Base-by-base conservation (phyloP, 2,329 filamentous ascomycete genomes). In the Colletotrichum falcatum region DNA sequence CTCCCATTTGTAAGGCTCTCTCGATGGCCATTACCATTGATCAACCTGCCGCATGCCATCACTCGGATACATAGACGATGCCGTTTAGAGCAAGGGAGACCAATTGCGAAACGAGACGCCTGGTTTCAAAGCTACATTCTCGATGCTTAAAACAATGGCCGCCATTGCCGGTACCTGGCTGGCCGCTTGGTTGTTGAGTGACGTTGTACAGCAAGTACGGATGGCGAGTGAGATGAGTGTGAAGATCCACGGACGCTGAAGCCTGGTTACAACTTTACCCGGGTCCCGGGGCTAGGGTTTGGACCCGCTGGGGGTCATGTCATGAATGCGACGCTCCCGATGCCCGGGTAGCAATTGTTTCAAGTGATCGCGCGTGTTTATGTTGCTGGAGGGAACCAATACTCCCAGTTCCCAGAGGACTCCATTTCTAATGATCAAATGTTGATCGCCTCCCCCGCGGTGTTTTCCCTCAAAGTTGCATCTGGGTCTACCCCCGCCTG, bases 201-300 rank as follows among this genome's bases (percentile, higher is more conserved):
- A 18, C 61, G 48, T 61, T 51, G 35, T 20, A 30, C 28, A 37
- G 51, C 30, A 48, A 54, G 55, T 14, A n/a, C n/a, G n/a, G n/a
- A n/a, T n/a, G n/a, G n/a, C n/a, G n/a, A 63, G 56, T 61, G 46
- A 66, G 58, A 66, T 66, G 56, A 70, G 26, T 42, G 53, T 44
- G 58, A 37, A 53, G 58, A 70, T 67, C 64, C 39, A n/a, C 44
- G 37, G 49, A n/a, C 37, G 30, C 28, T 33, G 44, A 49, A 39
- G 35, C 23, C 56, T 35, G 42, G 26, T 42, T 44, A 20, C n/a
- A n/a, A n/a, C n/a, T n/a, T n/a, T n/a, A n/a, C n/a, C 20, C 42
- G 14, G 6, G 42, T 33, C 16, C 12, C 28, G 51, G 35, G 33
- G 26, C 23, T 20, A 60, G 23, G 5, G 35, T n/a, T 1, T 56